Evolutionary conservation across 441 rosid species (phyloP), one percentile per base, ranked within the genome.

Genomic region (Iberis amara): DNA sequence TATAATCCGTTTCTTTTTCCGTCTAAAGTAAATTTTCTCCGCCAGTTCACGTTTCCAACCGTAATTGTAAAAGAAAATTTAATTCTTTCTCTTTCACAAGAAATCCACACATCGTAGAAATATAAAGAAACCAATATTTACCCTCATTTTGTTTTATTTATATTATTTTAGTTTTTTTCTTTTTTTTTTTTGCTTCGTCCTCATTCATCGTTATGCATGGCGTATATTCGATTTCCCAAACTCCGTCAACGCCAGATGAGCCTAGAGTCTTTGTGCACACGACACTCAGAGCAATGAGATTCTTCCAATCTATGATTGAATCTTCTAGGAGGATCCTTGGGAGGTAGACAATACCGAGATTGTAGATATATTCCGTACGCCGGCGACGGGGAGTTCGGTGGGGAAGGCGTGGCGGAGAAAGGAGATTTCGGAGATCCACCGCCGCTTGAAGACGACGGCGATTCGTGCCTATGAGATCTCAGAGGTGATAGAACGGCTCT

Each of bases 401-500:
- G 64, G 0, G 66, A 43, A 27, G 70, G 62, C 26, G 50, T 11
- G 11, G 33, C 59, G 11, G 52, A 13, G 15, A 45, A 14, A 1
- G 62, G 49, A 4, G 68, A 69, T 13, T 53, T 64, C 7, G 73
- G 48, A 3, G 76, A 61, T 45, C 55, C 47, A 48, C 69, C 71
- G 8, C 72, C 49, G 45, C 80, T 75, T 1, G 75, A 57, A 18
- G 74, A 57, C 27, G 78, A 67, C 41, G 87, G 81, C 3, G 94
- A 83, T 13, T 68, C 55, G 9, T 61, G 54, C 43, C 72, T 75
- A 42, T 68, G 81, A 4, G 94, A 81, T 11, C 73, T 77, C 0
- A 79, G 79, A 9, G 81, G 71, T 2, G 78, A 68, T 21, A 87
- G 70, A 48, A 90, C 59, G 4, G 95, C 86, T 48, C 82, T 73